Evolutionary conservation across 176 grass and related monocot species (phyloP).

Genomic region (Oryza nivara): DNA sequence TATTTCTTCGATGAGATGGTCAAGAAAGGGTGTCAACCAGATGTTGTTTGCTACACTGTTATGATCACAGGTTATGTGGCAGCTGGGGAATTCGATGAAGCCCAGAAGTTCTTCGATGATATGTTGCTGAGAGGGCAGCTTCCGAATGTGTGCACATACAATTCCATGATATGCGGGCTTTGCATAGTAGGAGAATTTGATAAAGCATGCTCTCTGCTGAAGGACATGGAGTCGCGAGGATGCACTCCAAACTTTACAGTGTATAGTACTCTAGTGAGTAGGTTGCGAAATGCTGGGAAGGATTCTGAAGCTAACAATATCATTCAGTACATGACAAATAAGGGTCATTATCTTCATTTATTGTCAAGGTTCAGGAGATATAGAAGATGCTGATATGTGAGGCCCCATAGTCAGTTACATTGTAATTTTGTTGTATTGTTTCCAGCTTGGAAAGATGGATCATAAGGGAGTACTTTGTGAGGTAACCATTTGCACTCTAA

Average conservation of each 20-base stretch:
- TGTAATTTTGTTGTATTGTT: slow-evolving; percentile 38
- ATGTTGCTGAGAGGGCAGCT: slow-evolving; percentile 82
- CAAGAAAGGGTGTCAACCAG: slow-evolving; percentile 78
- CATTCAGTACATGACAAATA: slow-evolving; percentile 87
- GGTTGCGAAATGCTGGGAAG: slow-evolving; percentile 72
- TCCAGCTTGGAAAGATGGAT: slow-evolving; percentile 36
- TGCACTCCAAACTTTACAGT: slow-evolving; percentile 92
- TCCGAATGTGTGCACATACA: slow-evolving; percentile 96
- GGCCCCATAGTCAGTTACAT: slow-evolving; percentile 23
- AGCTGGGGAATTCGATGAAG: slow-evolving; percentile 77
- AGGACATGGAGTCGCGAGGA: slow-evolving; percentile 75
- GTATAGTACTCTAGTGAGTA: slow-evolving; percentile 72
- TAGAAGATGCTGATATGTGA: slow-evolving; percentile 67
- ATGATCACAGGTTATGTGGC: slow-evolving; percentile 81
- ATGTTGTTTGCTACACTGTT: slow-evolving; percentile 92
- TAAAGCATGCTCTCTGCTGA: slow-evolving; percentile 86
- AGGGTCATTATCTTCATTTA: slow-evolving; percentile 95
- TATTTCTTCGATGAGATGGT: slow-evolving; percentile 98
- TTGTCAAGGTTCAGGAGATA: slow-evolving; percentile 79
- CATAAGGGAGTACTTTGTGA: slow-evolving; percentile 24
- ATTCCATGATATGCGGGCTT: slow-evolving; percentile 75
- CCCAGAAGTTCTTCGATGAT: slow-evolving; percentile 68
- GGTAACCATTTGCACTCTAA: slow-evolving; percentile 9
- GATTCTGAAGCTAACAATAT: slow-evolving; percentile 76
- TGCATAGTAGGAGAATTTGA: slow-evolving; percentile 74